Conservation (phyloP, 164 flowering plant genomes). For the Tinospora cordifolia region DNA sequence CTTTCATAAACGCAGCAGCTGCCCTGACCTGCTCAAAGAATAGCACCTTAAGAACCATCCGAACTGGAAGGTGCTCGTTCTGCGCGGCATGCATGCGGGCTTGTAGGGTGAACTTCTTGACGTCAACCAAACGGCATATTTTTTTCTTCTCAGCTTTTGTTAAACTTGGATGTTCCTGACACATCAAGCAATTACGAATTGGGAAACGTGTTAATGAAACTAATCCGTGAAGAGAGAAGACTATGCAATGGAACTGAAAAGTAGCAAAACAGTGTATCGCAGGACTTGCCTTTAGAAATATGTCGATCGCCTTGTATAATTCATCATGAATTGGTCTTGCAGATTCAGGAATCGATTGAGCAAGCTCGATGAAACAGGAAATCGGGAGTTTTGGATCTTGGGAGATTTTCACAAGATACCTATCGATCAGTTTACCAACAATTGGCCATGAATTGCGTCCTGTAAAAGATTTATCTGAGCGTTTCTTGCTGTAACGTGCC, state of each 20-base stretch:
- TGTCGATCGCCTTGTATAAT: conserved; percentile 73
- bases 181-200: neutral
- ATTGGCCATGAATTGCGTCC: conserved; percentile 61
- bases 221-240: too few relatives aligned
- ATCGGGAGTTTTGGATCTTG: conserved; percentile 84
- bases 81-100: conserved; percentile 15
- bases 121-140: conserved; percentile 1
- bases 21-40: conserved; percentile 4
- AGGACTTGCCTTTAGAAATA: conserved; percentile 63
- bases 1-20: neutral
- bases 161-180: conserved; percentile 8
- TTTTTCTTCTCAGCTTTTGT: conserved; percentile 5
- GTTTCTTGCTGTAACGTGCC: conserved; percentile 33
- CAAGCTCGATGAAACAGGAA: conserved; percentile 64
- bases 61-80: conserved; percentile 12
- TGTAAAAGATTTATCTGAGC: conserved; percentile 42
- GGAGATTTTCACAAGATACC: conserved; percentile 86
- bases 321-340: conserved; percentile 75
- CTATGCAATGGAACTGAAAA: neutral
- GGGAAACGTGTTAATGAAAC: too few relatives aligned
- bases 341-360: conserved; percentile 66
- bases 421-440: conserved; percentile 71
- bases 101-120: conserved; percentile 10
- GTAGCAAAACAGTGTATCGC: too few relatives aligned
- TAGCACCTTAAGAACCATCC: conserved; percentile 7